These are phyloP conservation scores for Apiospora pterosperma DNA, from an alignment of 2,329 filamentous ascomycete genomes.

Conservation along the genomic window DNA sequence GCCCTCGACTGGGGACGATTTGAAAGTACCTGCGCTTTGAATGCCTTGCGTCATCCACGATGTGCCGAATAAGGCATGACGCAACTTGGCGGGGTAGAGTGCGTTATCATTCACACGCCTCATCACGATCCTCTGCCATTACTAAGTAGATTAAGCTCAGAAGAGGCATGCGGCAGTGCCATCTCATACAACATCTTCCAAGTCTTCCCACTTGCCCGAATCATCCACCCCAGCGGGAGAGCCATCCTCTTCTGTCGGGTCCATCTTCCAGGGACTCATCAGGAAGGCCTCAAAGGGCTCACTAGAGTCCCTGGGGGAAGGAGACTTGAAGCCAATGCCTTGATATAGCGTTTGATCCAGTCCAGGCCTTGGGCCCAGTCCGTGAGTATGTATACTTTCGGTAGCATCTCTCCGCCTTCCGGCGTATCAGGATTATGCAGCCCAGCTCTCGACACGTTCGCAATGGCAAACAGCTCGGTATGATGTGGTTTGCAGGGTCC, in stretches of 20 bases:
- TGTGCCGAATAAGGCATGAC: background rate
- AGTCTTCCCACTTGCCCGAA: background rate
- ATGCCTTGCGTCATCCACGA: background rate
- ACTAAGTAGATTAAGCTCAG: background rate
- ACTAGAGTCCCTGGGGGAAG: background rate
- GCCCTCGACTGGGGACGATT: background rate
- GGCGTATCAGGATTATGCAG: background rate
- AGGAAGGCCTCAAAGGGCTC: background rate
- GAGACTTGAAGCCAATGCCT: background rate
- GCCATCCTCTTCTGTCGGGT: background rate
- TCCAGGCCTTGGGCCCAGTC: background rate
- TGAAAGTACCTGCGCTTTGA: background rate
- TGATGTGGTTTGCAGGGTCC: background rate
- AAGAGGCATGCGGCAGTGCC: background rate
- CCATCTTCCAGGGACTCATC: background rate
- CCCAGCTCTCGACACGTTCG: background rate
- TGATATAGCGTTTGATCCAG: background rate
- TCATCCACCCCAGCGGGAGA: background rate
- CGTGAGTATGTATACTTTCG: background rate
- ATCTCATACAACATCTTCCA: background rate
- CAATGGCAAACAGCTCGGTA: background rate
- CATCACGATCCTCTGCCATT: background rate
- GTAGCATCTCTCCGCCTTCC: background rate
- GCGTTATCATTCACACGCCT: background rate
- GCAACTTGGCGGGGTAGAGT: background rate